These are phyloP conservation scores for Pythium vanterpoolii DNA, from an alignment of 352 stramenopile species.

Conservation along the genomic window DNA sequence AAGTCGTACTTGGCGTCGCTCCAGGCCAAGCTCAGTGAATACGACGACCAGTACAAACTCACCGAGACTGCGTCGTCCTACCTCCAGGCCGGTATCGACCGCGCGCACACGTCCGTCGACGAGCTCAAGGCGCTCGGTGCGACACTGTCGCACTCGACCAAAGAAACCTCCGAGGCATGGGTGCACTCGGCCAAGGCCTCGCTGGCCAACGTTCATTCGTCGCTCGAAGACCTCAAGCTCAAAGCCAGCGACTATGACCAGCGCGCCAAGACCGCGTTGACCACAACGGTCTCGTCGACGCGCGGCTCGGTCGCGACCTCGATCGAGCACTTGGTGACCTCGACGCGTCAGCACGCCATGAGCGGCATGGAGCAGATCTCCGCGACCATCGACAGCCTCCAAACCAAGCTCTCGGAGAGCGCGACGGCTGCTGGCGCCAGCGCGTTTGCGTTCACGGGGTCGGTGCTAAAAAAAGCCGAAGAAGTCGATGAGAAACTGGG, in stretches of 20 bases:
- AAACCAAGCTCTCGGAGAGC: constrained; percentile 29
- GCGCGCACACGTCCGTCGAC: constrained; percentile 67
- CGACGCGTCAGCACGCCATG: constrained; percentile 45
- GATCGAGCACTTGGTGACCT: constrained; percentile 63
- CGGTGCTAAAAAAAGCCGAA: constrained; percentile 52
- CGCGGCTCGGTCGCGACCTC: constrained; percentile 51
- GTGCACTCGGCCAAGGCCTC: constrained; percentile 53
- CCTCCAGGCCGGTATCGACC: constrained; percentile 61
- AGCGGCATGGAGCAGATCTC: constrained; percentile 65
- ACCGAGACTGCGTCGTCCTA: constrained; percentile 66
- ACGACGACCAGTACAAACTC: constrained; percentile 70
- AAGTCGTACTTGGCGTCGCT: constrained; percentile 63
- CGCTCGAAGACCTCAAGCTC: constrained; percentile 26
- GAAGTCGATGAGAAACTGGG: constrained; percentile 58
- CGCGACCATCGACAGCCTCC: constrained; percentile 48
- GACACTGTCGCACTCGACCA: constrained; percentile 50
- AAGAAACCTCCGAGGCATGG: constrained; percentile 42
- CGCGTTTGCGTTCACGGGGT: constrained; percentile 43
- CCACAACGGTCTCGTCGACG: constrained; percentile 38
- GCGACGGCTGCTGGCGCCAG: constrained; percentile 33
- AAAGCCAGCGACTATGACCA: constrained; percentile 65
- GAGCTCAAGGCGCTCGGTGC: constrained; percentile 61
- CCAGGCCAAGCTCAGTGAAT: constrained; percentile 33
- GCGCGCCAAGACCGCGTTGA: constrained; percentile 27
- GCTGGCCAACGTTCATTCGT: constrained; percentile 47